Evolutionary conservation across 2,329 filamentous ascomycete species (phyloP), one percentile per base, ranked within the genome.

Genomic region (Chrysoporthe puriensis): DNA sequence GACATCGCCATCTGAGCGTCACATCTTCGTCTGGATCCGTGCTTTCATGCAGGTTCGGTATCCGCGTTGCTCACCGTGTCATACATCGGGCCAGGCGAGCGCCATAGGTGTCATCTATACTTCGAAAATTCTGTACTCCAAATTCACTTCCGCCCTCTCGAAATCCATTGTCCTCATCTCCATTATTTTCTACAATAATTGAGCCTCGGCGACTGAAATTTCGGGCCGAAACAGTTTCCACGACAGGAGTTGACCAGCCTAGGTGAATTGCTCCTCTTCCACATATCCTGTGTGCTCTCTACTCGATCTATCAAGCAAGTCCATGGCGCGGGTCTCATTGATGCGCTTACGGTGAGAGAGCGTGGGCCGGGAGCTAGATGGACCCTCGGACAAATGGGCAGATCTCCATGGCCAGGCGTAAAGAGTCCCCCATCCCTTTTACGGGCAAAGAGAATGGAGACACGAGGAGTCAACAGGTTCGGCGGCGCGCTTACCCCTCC

Each of bases 321-420:
- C 13, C 16, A 62, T 62, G 59, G 59, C 59, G 59, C 44, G 44
- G 44, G 2, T 46, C 18, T 18, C 4, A 42, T 14, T 32, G 26
- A 36, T 32, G 42, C 6, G 43, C 44, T 13, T 62, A 62, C 32
- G 59, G 48, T 34, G 59, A 62, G 59, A 48, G 43, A n/a, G 21
- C 34, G 42, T n/a, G 43, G 34, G 44, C 21, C 42, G 16, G 44
- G 6, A 48, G 8, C 59, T 62, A 62, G 44, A 67, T 67, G 66
- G 66, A 59, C 36, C 26, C 66, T 18, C 62, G 56, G 62, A 57
- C 43, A n/a, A 48, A 65, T n/a, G 34, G 65, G 62, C 57, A 50
- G 34, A 43, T 48, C 40, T 42, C 48, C 34, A 40, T 16, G 16
- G 46, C 62, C 66, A 65, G 62, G 56, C 64, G 64, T 42, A 42